phyloP scores from a whole-genome alignment of 306 rosid species.

The Prunus armeniaca region DNA sequence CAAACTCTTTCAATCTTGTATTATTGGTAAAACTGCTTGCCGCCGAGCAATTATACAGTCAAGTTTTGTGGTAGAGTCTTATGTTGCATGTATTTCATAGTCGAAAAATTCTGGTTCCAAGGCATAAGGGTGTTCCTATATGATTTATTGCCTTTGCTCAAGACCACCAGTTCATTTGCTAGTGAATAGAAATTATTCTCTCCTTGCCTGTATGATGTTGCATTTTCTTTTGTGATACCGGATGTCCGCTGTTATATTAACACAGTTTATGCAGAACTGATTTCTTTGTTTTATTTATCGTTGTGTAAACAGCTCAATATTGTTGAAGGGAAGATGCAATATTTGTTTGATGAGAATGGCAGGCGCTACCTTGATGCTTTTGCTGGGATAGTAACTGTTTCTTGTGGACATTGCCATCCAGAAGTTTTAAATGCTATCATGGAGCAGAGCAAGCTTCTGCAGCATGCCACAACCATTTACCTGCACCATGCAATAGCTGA shows the following conservation, averaged over 20 bases:
- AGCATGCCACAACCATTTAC: slow-evolving; percentile 82
- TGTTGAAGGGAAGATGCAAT: slow-evolving; percentile 97
- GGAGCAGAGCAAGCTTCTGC: slow-evolving; percentile 83
- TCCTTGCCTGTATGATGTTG: not conserved
- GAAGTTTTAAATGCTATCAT: slow-evolving; percentile 56
- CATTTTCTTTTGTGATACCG: no score
- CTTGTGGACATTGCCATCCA: slow-evolving; percentile 97
- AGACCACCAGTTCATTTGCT: not conserved
- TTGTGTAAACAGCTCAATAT: slow-evolving; percentile 62
- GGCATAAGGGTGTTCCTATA: not conserved
- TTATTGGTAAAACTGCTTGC: not conserved
- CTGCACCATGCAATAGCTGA: slow-evolving; percentile 72
- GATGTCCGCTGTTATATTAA: not conserved
- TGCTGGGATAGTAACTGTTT: slow-evolving; percentile 96
- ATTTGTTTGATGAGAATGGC: slow-evolving; percentile 80
- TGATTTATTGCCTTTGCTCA: not conserved
- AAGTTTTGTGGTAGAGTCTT: not conserved
- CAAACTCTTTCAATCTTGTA: not conserved
- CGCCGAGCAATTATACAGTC: no score
- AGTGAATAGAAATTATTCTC: not conserved
- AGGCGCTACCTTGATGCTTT: slow-evolving; percentile 93
- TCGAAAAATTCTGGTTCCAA: not conserved
- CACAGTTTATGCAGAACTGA: not conserved
- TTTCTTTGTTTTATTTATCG: slow-evolving; percentile 19
- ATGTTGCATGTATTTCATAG: not conserved